A percentile compares a stretch with the other conserved stretches of the same genome.
phyloP scores from a whole-genome alignment of 495 filamentous ascomycete species.

The Aspergillus heteromorphus region DNA sequence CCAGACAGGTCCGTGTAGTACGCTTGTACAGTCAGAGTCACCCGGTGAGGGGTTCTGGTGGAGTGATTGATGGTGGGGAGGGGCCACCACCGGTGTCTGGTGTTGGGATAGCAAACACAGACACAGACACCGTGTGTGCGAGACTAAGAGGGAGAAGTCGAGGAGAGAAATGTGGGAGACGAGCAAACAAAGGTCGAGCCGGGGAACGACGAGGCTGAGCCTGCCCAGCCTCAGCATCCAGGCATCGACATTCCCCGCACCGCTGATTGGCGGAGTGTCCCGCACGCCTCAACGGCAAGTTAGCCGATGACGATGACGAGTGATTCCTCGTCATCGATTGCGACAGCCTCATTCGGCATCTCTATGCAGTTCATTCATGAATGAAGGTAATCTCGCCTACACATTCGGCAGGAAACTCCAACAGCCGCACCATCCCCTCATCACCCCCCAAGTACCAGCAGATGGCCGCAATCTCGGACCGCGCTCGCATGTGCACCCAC shows the following conservation, averaged over 20 bases:
- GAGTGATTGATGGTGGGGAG: not conserved
- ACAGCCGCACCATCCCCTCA: not conserved
- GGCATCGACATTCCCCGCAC: conserved; percentile 2
- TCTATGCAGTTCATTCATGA: not conserved
- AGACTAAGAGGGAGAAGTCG: too few species aligned
- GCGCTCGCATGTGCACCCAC: conserved; percentile 36
- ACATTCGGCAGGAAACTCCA: not conserved
- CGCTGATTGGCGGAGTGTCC: not conserved
- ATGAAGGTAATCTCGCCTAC: not conserved
- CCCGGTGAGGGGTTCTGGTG: not conserved
- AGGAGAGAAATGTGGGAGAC: not conserved
- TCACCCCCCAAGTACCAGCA: conserved; percentile 35
- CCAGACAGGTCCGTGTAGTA: too few species aligned
- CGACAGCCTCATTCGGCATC: not conserved
- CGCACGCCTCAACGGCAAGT: not conserved
- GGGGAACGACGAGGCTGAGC: not conserved
- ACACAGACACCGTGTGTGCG: too few species aligned
- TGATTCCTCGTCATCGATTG: not conserved
- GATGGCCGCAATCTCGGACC: conserved; percentile 42
- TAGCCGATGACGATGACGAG: not conserved
- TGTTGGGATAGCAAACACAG: too few species aligned
- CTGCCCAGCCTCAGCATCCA: not conserved
- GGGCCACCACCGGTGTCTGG: too few species aligned
- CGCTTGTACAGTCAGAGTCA: too few species aligned
- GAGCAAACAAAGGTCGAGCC: not conserved